Percentiles rank a stretch among this genome's conserved stretches.
Conservation (phyloP, 257 asterid genomes). For the Nicotiana otophora region DNA sequence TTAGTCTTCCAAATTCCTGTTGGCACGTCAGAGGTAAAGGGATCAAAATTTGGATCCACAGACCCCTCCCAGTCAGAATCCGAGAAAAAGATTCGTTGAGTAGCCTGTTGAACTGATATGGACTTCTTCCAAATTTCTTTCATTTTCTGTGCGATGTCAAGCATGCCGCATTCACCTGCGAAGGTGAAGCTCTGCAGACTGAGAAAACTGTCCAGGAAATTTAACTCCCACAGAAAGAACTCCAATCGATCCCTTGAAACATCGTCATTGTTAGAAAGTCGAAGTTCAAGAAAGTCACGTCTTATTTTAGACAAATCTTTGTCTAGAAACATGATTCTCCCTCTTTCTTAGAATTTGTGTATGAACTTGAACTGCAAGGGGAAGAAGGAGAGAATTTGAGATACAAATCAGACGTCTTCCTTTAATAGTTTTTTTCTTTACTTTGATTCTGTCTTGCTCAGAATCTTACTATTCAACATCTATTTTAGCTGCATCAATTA, state of each 20-base stretch:
- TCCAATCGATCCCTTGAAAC: neutral
- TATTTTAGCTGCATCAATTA: too few species aligned
- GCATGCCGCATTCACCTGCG: neutral
- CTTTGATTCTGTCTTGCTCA: too few species aligned
- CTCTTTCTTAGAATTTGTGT: neutral
- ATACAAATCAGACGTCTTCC: neutral
- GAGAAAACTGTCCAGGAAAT: neutral
- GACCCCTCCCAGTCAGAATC: too few species aligned
- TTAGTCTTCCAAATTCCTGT: neutral
- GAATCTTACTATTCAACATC: too few species aligned
- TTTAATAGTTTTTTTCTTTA: too few species aligned
- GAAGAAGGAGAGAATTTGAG: too few species aligned
- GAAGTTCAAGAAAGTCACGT: rapidly evolving
- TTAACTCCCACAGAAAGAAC: neutral
- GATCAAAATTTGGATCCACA: too few species aligned
- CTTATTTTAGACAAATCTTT: neutral
- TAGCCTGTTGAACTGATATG: too few species aligned
- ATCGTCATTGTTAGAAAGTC: rapidly evolving
- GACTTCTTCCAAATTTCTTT: neutral
- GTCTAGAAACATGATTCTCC: neutral
- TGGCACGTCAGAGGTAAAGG: too few species aligned
- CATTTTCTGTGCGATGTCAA: neutral
- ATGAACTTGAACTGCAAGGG: neutral
- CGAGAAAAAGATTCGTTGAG: too few species aligned
- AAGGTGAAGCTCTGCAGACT: neutral